A percentile compares a stretch with the other conserved stretches of the same genome.
Evolutionary conservation across 192 early-diverging fungal genomes (phyloP).

Genomic region (Chytriomyces hyalinus): DNA sequence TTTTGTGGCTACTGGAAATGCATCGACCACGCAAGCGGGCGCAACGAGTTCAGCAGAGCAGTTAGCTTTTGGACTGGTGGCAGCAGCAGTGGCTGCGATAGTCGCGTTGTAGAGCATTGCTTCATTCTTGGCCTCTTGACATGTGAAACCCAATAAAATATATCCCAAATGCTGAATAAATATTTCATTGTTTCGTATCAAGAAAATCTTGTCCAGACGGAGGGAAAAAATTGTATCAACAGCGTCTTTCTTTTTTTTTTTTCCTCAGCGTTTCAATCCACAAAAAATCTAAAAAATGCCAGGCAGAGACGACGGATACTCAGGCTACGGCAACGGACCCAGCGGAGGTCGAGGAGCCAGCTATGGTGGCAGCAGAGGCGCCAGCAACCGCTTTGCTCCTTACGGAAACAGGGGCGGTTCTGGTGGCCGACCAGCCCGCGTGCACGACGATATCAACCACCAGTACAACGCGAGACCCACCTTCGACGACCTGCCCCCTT

Average conservation of each 20-base stretch:
- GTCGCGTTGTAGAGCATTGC: too few relatives aligned
- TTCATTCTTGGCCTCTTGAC: too few relatives aligned
- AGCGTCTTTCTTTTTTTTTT: conserved; percentile 12
- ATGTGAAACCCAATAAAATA: too few relatives aligned
- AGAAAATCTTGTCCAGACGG: too few relatives aligned
- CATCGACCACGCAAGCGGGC: too few relatives aligned
- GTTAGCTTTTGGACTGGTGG: neutral
- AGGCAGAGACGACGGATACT: too few relatives aligned
- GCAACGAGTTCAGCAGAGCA: too few relatives aligned
- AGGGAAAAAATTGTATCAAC: too few relatives aligned
- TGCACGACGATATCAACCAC: conserved; percentile 47
- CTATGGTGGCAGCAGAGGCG: conserved; percentile 34
- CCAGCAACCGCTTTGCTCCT: neutral
- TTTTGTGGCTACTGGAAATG: neutral
- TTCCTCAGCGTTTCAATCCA: neutral
- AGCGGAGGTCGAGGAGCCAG: conserved; percentile 1
- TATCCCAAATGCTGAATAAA: conserved; percentile 1
- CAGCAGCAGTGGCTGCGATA: too few relatives aligned
- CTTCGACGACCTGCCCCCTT: conserved; percentile 43
- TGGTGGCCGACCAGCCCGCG: conserved; percentile 64
- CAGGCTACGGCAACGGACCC: conserved; percentile 45
- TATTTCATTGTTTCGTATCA: too few relatives aligned
- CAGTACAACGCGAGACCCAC: conserved; percentile 44
- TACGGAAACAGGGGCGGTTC: conserved; percentile 72
- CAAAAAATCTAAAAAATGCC: neutral